Base-by-base conservation (phyloP, 805 yeast genomes). In the Sungouiella blattae region DNA sequence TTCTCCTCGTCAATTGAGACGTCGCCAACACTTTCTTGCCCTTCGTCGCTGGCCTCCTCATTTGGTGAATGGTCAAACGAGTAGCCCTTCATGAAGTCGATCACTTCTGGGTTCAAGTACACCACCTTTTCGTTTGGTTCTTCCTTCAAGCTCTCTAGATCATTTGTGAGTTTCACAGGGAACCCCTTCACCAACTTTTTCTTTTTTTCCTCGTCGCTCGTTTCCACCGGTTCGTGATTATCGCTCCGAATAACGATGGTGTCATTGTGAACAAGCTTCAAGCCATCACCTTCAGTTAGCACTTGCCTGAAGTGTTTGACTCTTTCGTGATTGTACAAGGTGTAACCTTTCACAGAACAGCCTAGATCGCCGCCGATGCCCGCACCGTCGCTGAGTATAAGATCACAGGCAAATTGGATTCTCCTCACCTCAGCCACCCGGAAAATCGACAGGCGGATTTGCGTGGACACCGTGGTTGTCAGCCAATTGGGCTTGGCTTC, bases 261-360 rank as follows among this genome's bases (percentile, higher is more conserved):
- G 11, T 45, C 46, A 14, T 30, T 39, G 32, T 72, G 71, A 0
- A 80, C 89, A 12, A 75, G 65, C 44, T 69, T 66, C 33, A 77
- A 63, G 6, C 58, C 54, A 16, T 77, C 81, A 2, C 71, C 75
- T 32, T 71, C 70, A 27, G 73, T 77, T 53, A 74, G 78, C 4
- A 84, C 73, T 28, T 67, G 66, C 25, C 69, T 69, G 9, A 75
- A 63, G n/a, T 72, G 60, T 13, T 71, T 66, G 0, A 77, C 50
- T 27, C 65, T 71, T 39, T 80, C 81, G 34, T 75, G 77, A 6
- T 69, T 65, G 41, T 72, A 74, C n/a, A 84, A 67, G 0, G 82
- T 60, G 49, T 78, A 84, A 0, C 95, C 97, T 45, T 75, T 76
- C 1, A 89, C 69, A 0, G 87, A 83, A 31, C 91, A 72, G 0